These are phyloP conservation scores for Fusarium sp. DNA, from an alignment of 2,329 filamentous ascomycete species.

Conservation along the genomic window DNA sequence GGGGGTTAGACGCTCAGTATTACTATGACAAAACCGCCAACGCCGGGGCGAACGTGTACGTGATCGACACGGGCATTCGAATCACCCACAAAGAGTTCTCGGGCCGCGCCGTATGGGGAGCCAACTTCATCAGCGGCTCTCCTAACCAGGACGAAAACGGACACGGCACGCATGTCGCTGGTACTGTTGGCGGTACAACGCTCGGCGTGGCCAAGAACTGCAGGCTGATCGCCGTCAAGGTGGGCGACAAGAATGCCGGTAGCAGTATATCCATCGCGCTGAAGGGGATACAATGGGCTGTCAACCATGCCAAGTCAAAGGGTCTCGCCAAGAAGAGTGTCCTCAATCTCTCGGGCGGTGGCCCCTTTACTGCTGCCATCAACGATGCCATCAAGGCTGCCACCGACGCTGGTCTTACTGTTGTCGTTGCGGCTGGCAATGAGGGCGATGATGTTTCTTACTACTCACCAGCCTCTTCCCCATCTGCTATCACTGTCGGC, in stretches of 20 bases:
- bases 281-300: conserved; percentile 42
- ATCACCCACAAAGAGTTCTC: conserved; percentile 47
- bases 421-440: conserved; percentile 13
- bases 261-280: conserved; percentile 17
- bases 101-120: conserved; percentile 43
- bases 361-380: background rate
- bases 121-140: conserved; percentile 40
- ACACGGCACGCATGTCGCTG: conserved; percentile 47
- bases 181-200: conserved; percentile 43
- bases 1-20: conserved; percentile 19
- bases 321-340: conserved; percentile 1
- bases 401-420: conserved; percentile 5
- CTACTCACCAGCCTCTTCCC: conserved; percentile 18
- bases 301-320: conserved; percentile 43
- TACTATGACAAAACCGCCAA: conserved; percentile 40
- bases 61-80: conserved; percentile 57
- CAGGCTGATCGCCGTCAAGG: conserved; percentile 45
- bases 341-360: conserved; percentile 3
- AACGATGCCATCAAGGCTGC: conserved; percentile 11
- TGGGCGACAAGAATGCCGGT: conserved; percentile 32
- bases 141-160: conserved; percentile 43
- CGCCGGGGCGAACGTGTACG: conserved; percentile 47
- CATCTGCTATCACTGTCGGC: conserved; percentile 5
- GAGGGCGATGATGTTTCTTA: background rate
- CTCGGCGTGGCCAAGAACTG: conserved; percentile 47